Conservation (phyloP, 495 filamentous ascomycete species). For the Neurospora sublineolata region DNA sequence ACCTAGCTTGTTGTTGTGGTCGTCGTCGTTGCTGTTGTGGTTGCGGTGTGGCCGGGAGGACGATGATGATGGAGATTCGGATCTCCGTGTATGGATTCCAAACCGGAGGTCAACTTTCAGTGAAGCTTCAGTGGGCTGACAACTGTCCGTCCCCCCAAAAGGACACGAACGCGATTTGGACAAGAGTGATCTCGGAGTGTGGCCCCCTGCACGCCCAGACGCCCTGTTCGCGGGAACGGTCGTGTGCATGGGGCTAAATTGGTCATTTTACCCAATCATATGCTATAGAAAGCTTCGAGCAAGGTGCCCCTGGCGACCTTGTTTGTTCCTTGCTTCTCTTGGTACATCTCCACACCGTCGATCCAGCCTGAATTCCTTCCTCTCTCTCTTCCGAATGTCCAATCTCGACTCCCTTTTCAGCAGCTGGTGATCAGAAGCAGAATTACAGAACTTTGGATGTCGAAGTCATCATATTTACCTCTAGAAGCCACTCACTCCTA, state of each 20-base stretch:
- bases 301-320: neutral
- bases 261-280: neutral
- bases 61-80: neutral
- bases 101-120: neutral
- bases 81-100: neutral
- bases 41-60: neutral
- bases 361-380: neutral
- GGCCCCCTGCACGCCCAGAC: neutral
- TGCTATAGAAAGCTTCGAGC: neutral
- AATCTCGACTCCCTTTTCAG: neutral
- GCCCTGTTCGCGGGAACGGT: neutral
- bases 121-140: neutral
- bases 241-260: neutral
- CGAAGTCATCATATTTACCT: neutral
- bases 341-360: neutral
- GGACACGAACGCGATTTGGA: constrained; percentile 31
- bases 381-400: neutral
- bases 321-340: neutral
- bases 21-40: neutral
- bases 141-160: constrained; percentile 9
- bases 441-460: neutral
- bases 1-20: neutral
- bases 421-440: neutral
- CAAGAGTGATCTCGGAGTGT: neutral
- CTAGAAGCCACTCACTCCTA: neutral